Percentiles rank a stretch among this genome's conserved stretches.
Conservation (phyloP, 176 grass and related monocot genomes). For the Puya raimondii region DNA sequence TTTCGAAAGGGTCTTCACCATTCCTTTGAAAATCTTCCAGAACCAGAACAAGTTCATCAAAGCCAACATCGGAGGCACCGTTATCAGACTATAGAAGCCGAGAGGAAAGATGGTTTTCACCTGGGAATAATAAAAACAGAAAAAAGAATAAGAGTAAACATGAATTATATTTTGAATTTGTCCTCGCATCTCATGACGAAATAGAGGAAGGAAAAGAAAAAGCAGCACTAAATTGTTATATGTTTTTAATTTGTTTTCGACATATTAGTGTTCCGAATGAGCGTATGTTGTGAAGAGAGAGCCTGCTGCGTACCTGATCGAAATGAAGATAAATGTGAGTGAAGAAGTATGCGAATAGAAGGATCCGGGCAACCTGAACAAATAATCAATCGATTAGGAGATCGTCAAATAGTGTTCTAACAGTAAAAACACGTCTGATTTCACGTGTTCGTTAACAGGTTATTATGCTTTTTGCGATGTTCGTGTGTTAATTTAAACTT, state of each 20-base stretch:
- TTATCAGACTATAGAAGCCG: constrained; percentile 51
- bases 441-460: no score
- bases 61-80: constrained; percentile 31
- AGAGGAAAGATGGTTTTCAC: constrained; percentile 57
- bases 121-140: constrained; percentile 17
- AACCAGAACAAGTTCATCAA: constrained; percentile 84
- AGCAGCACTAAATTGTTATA: no score
- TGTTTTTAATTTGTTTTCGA: background rate
- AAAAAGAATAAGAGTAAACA: background rate
- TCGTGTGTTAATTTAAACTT: no score
- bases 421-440: background rate
- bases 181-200: no score
- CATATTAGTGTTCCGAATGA: background rate
- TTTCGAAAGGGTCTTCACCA: constrained; percentile 62
- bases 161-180: background rate
- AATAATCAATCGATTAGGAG: constrained; percentile 6
- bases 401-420: background rate
- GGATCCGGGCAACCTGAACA: constrained; percentile 62
- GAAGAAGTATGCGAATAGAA: constrained; percentile 74
- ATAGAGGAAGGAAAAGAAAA: no score
- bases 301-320: constrained; percentile 51
- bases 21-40: constrained; percentile 77
- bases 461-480: no score
- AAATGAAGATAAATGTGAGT: constrained; percentile 56
- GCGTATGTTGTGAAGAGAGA: background rate